Percentiles rank a stretch among this genome's conserved stretches.
Evolutionary conservation across 306 rosid species (phyloP).

Genomic region (Cucurbita pepo): DNA sequence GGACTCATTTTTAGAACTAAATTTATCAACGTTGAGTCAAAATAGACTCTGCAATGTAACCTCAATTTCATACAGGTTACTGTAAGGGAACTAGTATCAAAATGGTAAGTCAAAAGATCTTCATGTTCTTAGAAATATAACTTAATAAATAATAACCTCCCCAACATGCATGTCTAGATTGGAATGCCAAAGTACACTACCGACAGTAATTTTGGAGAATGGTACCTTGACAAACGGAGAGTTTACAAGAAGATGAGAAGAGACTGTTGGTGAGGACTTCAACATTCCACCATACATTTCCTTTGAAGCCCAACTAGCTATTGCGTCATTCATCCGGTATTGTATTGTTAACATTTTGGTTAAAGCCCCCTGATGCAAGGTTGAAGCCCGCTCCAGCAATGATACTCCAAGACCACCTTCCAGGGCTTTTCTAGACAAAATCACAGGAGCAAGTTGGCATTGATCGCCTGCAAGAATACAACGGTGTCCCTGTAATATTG

Average conservation of each 20-base stretch:
- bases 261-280: conserved; percentile 44
- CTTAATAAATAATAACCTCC: not conserved
- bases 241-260: conserved; percentile 68
- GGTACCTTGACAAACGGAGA: conserved; percentile 69
- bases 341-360: conserved; percentile 48
- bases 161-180: not conserved
- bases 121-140: not conserved
- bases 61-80: not conserved
- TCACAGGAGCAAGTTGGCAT: conserved; percentile 78
- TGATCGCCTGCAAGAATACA: conserved; percentile 79
- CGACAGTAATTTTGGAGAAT: not conserved
- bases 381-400: conserved; percentile 53
- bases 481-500: conserved; percentile 61
- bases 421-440: conserved; percentile 64
- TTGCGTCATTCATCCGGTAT: conserved; percentile 67
- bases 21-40: not conserved
- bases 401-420: conserved; percentile 79
- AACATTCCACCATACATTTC: conserved; percentile 71
- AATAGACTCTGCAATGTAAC: not conserved
- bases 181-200: not conserved
- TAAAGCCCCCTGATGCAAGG: conserved; percentile 54
- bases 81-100: not conserved
- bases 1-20: not conserved
- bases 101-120: not conserved
- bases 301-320: conserved; percentile 83